These are phyloP conservation scores for Neltuma alba DNA, from an alignment of 306 rosid genomes.

Conservation along the genomic window DNA sequence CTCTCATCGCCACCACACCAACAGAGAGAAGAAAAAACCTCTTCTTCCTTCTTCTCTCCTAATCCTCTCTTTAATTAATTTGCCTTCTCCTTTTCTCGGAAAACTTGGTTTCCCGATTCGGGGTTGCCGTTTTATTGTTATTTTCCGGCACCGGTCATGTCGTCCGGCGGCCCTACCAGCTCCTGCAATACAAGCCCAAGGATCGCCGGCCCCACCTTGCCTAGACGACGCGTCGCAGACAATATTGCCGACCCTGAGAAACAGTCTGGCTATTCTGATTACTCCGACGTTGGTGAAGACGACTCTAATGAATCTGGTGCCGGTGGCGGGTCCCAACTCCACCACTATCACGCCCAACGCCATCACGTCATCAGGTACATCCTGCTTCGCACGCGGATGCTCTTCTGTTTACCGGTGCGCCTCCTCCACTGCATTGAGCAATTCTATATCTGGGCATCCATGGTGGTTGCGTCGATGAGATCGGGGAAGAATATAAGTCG, in stretches of 20 bases:
- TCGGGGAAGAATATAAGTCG: conserved; percentile 61
- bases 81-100: neutral
- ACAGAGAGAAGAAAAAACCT: no score
- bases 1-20: neutral
- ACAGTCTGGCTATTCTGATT: conserved; percentile 43
- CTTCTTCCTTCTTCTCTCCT: neutral
- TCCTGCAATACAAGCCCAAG: conserved; percentile 57
- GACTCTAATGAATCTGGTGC: conserved; percentile 27
- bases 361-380: conserved; percentile 47
- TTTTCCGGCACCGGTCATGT: conserved; percentile 47
- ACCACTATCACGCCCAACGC: conserved; percentile 33
- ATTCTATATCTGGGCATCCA: conserved; percentile 43
- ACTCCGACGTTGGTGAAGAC: conserved; percentile 41
- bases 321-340: conserved; percentile 38
- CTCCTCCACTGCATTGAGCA: conserved; percentile 48
- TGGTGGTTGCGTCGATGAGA: conserved; percentile 40
- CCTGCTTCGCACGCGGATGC: conserved; percentile 54
- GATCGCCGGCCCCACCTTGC: conserved; percentile 52
- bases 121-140: neutral
- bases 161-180: conserved; percentile 54
- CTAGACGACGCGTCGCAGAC: conserved; percentile 64
- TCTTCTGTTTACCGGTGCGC: conserved; percentile 58
- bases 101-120: neutral
- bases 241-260: conserved; percentile 37
- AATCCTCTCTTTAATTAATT: no score